These are phyloP conservation scores for Striga hermonthica DNA, from an alignment of 305 asterid genomes.

Conservation along the genomic window DNA sequence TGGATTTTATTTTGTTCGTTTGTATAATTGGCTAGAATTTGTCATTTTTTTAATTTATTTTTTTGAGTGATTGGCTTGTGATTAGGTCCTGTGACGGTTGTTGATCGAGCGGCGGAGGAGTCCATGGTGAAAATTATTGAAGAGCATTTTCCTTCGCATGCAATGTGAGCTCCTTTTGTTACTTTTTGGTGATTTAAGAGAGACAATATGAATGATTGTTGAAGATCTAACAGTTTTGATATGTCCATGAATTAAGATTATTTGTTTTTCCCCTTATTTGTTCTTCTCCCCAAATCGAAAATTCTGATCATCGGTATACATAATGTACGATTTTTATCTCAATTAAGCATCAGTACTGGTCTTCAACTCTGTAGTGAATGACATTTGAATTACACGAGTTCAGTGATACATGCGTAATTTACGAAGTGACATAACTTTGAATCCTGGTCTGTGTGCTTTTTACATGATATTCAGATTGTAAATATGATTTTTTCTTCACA, in stretches of 20 bases:
- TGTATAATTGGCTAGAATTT: conserved; percentile 6
- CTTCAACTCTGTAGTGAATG: conserved; percentile 3
- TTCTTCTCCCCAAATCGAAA: too few species aligned
- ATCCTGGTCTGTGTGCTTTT: too few species aligned
- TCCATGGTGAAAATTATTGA: conserved; percentile 75
- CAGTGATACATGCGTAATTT: not conserved
- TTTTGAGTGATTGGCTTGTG: conserved; percentile 28
- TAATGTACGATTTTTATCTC: not conserved
- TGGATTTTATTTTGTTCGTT: not conserved
- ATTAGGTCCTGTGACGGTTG: conserved; percentile 93
- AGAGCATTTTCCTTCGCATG: conserved; percentile 75
- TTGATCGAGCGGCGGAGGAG: conserved; percentile 95
- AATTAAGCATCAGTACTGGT: not conserved
- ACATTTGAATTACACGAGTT: not conserved
- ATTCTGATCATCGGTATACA: not conserved
- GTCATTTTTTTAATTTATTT: conserved; percentile 6
- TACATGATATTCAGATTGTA: not conserved
- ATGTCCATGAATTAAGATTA: too few species aligned
- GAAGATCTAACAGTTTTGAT: not conserved
- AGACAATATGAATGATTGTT: not conserved
- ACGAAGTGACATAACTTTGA: not conserved
- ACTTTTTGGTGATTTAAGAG: not conserved
- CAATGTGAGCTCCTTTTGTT: conserved; percentile 52
- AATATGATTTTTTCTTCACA: too few species aligned
- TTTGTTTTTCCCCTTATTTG: too few species aligned